Evolutionary conservation across 768 basidiomycete genomes (phyloP).

Genomic region (Scleroderma bovista): DNA sequence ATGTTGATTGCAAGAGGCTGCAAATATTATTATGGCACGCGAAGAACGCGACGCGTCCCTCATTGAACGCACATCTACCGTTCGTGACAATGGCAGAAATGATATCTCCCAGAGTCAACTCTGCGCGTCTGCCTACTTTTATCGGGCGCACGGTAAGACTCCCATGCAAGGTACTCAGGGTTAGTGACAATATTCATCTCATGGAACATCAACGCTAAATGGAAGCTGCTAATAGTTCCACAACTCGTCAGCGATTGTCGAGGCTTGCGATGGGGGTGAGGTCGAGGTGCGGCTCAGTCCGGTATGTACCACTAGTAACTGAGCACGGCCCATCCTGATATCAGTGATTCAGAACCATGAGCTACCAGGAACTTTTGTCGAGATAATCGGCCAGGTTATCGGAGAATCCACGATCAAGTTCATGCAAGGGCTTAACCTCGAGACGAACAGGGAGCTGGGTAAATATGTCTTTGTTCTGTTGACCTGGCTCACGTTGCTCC

Average conservation of each 20-base stretch:
- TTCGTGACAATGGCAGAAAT: constrained; percentile 20
- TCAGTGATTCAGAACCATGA: constrained; percentile 33
- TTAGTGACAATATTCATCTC: constrained; percentile 20
- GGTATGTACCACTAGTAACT: constrained; percentile 28
- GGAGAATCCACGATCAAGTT: constrained; percentile 54
- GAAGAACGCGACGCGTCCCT: background rate
- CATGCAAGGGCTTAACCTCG: constrained; percentile 48
- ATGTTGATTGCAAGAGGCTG: too few relatives aligned
- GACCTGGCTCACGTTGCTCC: constrained; percentile 3
- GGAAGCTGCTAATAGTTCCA: constrained; percentile 24
- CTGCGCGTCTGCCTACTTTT: constrained; percentile 48
- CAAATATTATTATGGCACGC: too few relatives aligned
- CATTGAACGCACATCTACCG: background rate
- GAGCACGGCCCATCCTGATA: background rate
- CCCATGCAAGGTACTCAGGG: constrained; percentile 54
- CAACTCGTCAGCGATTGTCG: constrained; percentile 47
- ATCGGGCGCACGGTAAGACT: constrained; percentile 53
- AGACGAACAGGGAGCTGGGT: constrained; percentile 53
- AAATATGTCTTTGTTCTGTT: constrained; percentile 17
- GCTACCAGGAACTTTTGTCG: constrained; percentile 51
- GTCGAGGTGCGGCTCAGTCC: constrained; percentile 40
- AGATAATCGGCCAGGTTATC: constrained; percentile 60
- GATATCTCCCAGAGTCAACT: constrained; percentile 53
- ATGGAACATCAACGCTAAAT: background rate
- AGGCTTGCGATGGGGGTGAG: constrained; percentile 63